Evolutionary conservation across 2,329 filamentous ascomycete species (phyloP), one percentile per base, ranked within the genome.

Genomic region (Penicillium crustosum): DNA sequence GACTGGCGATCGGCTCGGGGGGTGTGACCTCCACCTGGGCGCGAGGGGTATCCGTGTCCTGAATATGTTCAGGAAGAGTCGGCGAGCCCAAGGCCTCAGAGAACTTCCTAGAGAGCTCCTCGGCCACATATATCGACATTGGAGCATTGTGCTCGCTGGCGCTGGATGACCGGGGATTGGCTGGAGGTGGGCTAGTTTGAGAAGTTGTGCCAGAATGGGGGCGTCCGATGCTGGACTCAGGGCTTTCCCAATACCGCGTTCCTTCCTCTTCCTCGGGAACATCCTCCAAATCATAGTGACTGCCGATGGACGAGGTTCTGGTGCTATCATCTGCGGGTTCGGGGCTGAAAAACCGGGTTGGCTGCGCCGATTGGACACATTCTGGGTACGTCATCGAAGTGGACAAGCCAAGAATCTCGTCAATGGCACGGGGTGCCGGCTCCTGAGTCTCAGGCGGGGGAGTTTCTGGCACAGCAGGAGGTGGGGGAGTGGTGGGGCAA

Each of bases 31-130:
- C 61, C 33, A 56, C 55, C 17, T 65, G 62, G 38, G 61, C 62
- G 59, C 57, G 31, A 56, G 62, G 4, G 59, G 57, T 49, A 57
- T 53, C 15, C 50, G 54, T 49, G 59, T 53, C 13, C 50, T 64
- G 21, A 8, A 65, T 55, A 49, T 67, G 61, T 31, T 71, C 67
- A 49, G 67, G 75, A 31, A 70, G 63, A 49, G 74, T 75, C 3
- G 77, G 73, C 6, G 79, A 80, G 17, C 75, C 76, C 21, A 81
- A 60, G 12, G 76, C 76, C 49, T 81, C 79, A 9, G 79, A 78
- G 61, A 77, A 77, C 53, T 78, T 75, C 13, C 61, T 74, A 62
- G 60, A 72, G 53, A 65, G 73, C 27, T 73, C 65, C 50, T 74
- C 67, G 6, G 70, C 64, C 31, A 75, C 66, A 27, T 59, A 60